Base-by-base conservation (phyloP, 2,329 filamentous ascomycete species). In the Chaetoscypha palmicola region DNA sequence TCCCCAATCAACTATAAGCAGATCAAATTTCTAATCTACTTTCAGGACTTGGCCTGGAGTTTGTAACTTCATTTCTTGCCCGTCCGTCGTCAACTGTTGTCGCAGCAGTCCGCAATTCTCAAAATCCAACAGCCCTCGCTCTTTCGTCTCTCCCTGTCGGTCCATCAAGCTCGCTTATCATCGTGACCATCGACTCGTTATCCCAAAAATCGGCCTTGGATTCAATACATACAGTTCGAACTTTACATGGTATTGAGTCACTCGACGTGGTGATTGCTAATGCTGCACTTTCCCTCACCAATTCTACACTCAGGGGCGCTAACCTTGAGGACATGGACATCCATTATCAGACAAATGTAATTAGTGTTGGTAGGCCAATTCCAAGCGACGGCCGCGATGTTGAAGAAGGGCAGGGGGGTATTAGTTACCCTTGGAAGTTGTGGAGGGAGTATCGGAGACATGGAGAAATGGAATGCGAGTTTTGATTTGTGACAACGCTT, bases 221-320 rank as follows among this genome's bases (percentile, higher is more conserved):
- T n/a, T 66, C 66, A 1, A 58, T 67, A 1, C 34, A 58, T 14
- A 49, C 58, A 2, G 52, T 70, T 0, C 44, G 57, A 1, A 26
- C 42, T 2, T 48, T 62, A 10, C 41, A 54, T 40, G 61, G 60
- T 3, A 68, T 76, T 49, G 51, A 58, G 5, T 54, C 63, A 22
- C 47, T 77, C 2, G 72, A 77, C 48, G 54, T 73, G 8, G 64
- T 77, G 3, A 67, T 77, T 38, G 69, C 72, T 26, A 77, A 77
- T 53, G 72, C 73, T 0, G 73, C 65, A n/a, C 65, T 71, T 11
- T 52, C 53, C 2, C 56, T 59, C 3, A 28, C 48, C 4, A 68
- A 48, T 21, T 61, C 62, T 0, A 39, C 10, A 1, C 54, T 56
- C 0, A 57, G 65, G 1, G 49, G 54, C 2, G 59, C 63, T 11